phyloP scores from a whole-genome alignment of 495 filamentous ascomycete genomes.

The Aspergillus incahuasiensis region DNA sequence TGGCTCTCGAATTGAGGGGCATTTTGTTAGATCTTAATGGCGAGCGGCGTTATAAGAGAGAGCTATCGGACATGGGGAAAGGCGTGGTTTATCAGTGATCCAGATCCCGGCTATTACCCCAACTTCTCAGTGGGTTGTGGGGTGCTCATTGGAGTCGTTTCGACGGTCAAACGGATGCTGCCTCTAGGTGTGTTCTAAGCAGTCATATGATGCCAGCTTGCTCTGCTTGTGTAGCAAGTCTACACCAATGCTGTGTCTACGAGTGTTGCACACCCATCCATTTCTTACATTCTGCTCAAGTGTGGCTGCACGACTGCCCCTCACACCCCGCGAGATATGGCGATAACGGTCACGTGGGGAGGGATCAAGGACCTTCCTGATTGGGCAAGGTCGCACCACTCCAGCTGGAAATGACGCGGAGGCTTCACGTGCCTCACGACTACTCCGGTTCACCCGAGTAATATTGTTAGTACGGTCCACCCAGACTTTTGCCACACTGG shows the following conservation, averaged over 20 bases:
- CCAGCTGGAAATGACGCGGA: background rate
- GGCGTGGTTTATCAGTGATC: background rate
- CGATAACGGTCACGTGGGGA: conserved; percentile 4
- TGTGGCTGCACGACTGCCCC: no score
- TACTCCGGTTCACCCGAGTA: no score
- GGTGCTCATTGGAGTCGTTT: background rate
- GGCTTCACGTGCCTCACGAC: background rate
- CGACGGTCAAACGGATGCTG: background rate
- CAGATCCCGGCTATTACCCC: background rate
- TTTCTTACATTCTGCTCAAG: no score
- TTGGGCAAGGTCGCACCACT: background rate
- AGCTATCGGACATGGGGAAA: background rate
- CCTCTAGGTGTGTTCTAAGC: background rate
- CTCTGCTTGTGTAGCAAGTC: no score
- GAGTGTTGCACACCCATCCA: no score
- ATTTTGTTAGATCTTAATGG: conserved; percentile 31
- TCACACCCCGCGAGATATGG: background rate
- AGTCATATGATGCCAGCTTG: background rate
- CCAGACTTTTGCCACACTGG: no score
- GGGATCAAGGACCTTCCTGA: conserved; percentile 5
- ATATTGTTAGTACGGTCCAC: no score
- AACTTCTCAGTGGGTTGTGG: background rate
- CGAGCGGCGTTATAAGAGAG: no score
- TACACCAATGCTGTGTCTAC: no score
- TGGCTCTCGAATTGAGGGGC: conserved; percentile 54